Evolutionary conservation across 192 early-diverging fungal species (phyloP), one percentile per base, ranked within the genome.

Genomic region (Neocallimastix lanati): DNA sequence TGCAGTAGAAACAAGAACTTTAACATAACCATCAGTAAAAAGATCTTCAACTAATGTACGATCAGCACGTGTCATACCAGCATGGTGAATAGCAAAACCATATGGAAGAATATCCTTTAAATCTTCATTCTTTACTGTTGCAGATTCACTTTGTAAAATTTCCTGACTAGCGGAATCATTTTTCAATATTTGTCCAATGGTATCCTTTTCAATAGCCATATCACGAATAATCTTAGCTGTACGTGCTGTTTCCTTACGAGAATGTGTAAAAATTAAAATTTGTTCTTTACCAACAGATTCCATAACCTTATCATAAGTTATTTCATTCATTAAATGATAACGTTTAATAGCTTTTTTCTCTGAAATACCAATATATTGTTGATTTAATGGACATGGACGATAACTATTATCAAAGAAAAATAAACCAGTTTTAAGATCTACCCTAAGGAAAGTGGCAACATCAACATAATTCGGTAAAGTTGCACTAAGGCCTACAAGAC

Each of bases 391-490:
- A 82, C 94, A 96, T 28, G 97, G 97, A 77, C 97, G 91, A 87
- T 86, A 98, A 29, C 90, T 87, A 67, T 91, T 92, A 85, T 98
- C 96, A 85, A 99, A 99, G 86, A 92, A 91, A 87, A 97, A 98
- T 79, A 99, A 86, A 1, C 94, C 95, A 15, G 83, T 85, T 29
- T 93, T 86, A 4, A 90, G 89, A 78, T 95, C 88, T 18, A 96
- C 95, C 29, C 95, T 94, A 80, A 99, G 84, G 80, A 99, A 97
- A 15, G 93, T 88, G 13, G 97, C 97, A 29, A 99, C 97, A 82
- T 99, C 97, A 81, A 86, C 84, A 86, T 95, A 98, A 85, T 99
- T 99, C 33, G 97, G 97, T 77, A 99, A 86, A 14, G 97, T 99
- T 25, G 97, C 97, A 16, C 89, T 91, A 9, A 99, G 88, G 67